Conservation (phyloP, 441 rosid genomes). For the Melastoma candidum region DNA sequence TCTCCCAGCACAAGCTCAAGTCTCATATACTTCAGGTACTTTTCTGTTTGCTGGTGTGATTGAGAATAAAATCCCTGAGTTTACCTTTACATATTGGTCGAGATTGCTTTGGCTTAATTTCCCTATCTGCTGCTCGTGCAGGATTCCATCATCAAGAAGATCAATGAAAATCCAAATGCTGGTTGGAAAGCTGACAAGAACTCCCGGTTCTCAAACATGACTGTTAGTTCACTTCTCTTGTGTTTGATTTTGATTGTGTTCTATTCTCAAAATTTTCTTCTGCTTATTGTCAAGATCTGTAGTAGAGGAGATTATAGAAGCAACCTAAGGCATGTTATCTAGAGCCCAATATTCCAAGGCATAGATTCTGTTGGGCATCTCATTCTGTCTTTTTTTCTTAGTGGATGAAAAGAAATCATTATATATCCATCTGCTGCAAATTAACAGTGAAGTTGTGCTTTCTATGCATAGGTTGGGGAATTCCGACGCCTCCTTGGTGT, state of each 20-base stretch:
- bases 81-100: not conserved
- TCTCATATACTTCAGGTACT: conserved; percentile 67
- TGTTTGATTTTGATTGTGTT: too few relatives aligned
- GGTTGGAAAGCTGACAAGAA: conserved; percentile 85
- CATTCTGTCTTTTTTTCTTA: too few relatives aligned
- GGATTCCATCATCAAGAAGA: conserved; percentile 59
- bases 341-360: too few relatives aligned
- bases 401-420: too few relatives aligned
- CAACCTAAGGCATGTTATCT: too few relatives aligned
- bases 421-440: not conserved
- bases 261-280: too few relatives aligned
- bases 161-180: conserved; percentile 67
- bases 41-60: not conserved
- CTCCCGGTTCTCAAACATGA: conserved; percentile 50
- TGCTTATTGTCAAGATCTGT: too few relatives aligned
- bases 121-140: conserved; percentile 16
- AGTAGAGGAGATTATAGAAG: too few relatives aligned
- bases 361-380: too few relatives aligned
- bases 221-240: conserved; percentile 32
- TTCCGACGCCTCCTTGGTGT: conserved; percentile 79
- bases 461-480: conserved; percentile 45
- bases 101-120: conserved; percentile 8
- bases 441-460: conserved; percentile 1
- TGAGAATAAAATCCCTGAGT: not conserved
- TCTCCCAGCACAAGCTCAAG: conserved; percentile 43